Percentiles rank a stretch among this genome's conserved stretches.
These are phyloP conservation scores for Euphorbia tirucalli DNA, from an alignment of 345 rosid genomes.

Conservation along the genomic window DNA sequence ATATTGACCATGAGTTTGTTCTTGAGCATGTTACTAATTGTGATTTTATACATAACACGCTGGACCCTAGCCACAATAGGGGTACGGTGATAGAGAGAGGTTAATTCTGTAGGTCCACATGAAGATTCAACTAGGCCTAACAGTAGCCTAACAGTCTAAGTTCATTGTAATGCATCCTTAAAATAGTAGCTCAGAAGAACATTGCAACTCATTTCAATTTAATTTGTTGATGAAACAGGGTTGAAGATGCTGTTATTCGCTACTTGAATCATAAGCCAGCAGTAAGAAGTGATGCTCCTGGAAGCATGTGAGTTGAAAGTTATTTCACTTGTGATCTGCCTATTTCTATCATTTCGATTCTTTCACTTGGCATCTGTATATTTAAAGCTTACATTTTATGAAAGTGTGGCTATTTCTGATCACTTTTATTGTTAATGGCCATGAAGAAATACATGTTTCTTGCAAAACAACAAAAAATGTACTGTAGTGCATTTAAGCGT, in stretches of 20 bases:
- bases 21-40: neutral
- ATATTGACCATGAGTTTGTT: neutral
- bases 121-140: too few relatives aligned
- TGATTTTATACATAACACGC: too few relatives aligned
- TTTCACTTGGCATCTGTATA: constrained; percentile 21
- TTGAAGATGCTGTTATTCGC: constrained; percentile 94
- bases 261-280: constrained; percentile 92
- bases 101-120: too few relatives aligned
- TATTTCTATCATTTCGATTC: neutral
- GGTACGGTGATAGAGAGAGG: neutral
- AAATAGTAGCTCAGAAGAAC: neutral
- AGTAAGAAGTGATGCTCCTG: constrained; percentile 78
- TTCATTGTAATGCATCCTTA: too few relatives aligned
- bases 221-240: constrained; percentile 45
- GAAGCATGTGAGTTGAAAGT: constrained; percentile 53
- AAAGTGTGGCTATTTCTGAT: constrained; percentile 18
- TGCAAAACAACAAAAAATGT: constrained; percentile 23
- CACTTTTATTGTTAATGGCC: constrained; percentile 10
- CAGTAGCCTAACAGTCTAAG: too few relatives aligned
- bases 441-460: constrained; percentile 1
- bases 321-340: neutral
- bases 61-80: neutral
- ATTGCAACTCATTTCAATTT: neutral
- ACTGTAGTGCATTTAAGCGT: constrained; percentile 23
- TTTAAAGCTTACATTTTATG: constrained; percentile 15